Conservation (phyloP, 2,329 filamentous ascomycete genomes). For the Penicillium sp. region DNA sequence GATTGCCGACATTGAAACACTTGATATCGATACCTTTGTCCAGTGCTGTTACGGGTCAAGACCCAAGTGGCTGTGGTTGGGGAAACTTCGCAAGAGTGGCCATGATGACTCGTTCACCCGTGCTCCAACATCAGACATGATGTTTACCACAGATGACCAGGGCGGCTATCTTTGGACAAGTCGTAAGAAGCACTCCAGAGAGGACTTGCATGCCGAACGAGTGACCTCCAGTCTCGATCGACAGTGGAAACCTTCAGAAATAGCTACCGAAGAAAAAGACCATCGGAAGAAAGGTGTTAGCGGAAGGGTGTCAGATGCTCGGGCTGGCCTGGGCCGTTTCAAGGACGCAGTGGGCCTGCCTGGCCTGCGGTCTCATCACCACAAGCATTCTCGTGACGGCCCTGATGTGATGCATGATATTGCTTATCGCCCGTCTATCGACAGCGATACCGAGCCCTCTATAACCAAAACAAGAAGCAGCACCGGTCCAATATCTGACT, state of each 20-base stretch:
- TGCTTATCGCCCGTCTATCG: conserved; percentile 26
- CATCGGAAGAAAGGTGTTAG: conserved; percentile 70
- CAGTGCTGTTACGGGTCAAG: conserved; percentile 76
- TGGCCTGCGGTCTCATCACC: conserved; percentile 41
- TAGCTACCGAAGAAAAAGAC: conserved; percentile 39
- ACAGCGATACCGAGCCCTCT: conserved; percentile 29
- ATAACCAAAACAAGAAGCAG: conserved; percentile 13
- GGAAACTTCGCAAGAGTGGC: conserved; percentile 71
- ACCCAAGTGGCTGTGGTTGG: conserved; percentile 92
- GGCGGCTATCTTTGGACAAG: conserved; percentile 48
- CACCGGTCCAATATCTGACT: conserved; percentile 15
- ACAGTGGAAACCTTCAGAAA: conserved; percentile 31
- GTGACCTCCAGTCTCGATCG: conserved; percentile 31
- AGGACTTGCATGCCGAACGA: conserved; percentile 32
- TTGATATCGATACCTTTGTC: conserved; percentile 82
- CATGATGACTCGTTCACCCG: conserved; percentile 31
- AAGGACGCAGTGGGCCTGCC: conserved; percentile 73
- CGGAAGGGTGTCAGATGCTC: conserved; percentile 75
- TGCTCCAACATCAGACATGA: conserved; percentile 38
- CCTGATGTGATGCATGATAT: conserved; percentile 30
- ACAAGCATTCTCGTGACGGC: conserved; percentile 38
- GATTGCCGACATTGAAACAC: conserved; percentile 88
- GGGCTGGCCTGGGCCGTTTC: conserved; percentile 79
- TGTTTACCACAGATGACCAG: conserved; percentile 48
- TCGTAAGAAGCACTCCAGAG: conserved; percentile 43